Base-by-base conservation (phyloP, 768 basidiomycete genomes). In the Mycena floridula region DNA sequence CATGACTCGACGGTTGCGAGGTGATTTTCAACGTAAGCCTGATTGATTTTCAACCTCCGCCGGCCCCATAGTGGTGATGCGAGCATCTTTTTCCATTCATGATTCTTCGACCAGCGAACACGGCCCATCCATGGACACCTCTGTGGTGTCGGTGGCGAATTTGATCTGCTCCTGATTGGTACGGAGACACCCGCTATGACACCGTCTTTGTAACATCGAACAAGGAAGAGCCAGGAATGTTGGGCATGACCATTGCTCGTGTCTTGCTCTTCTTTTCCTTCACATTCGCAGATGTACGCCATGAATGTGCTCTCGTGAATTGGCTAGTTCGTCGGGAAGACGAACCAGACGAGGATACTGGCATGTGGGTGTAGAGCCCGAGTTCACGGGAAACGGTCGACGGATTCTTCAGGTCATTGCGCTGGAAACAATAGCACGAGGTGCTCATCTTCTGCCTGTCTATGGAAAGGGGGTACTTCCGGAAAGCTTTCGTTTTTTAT, bases 281-380 rank as follows among this genome's bases (percentile, higher is more conserved):
- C 37, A 43, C 22, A 18, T 49, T 55, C 41, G 15, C 43, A 2
- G 50, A 37, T 9, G 44, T 24, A n/a, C n/a, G n/a, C n/a, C n/a
- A n/a, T n/a, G n/a, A n/a, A n/a, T 66, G 63, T 50, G 63, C 60
- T 0, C 46, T 65, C 3, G 58, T 67, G 1, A 45, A 63, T 3
- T 61, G 60, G 59, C 65, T 61, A 43, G 42, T 40, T 32, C 45
- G 21, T 22, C 39, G 41, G 36, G 54, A 59, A 21, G 51, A 53
- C 40, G 26, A 25, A 6, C 56, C 55, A 16, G 54, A 57, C 40
- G 26, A 37, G 7, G 46, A 51, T 12, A 59, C 54, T 24, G 39
- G 55, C 23, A 60, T 64, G 54, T 66, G 64, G 64, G 53, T 30
- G 63, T 64, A 2, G 37, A 50, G 16, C 63, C 59, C 20, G 61